Base-by-base conservation (phyloP, 2,329 filamentous ascomycete genomes). In the Aspergillus texensis region DNA sequence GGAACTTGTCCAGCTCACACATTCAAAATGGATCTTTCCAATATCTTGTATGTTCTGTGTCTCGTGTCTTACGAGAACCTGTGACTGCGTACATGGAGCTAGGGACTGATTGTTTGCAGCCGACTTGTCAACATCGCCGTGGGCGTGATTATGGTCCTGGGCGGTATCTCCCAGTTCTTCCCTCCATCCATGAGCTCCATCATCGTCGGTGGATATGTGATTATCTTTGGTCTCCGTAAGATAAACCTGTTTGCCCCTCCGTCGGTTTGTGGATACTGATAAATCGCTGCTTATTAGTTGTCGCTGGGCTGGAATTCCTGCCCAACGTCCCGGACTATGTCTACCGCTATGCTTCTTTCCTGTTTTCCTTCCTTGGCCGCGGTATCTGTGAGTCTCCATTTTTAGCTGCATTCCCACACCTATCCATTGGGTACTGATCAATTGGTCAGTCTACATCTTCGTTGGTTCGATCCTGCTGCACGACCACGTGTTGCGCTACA, bases 331-430 rank as follows among this genome's bases (percentile, higher is more conserved):
- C 95, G 57, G 92, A 94, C 64, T 94, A 97, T 78, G 86, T 97
- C 60, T 91, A 93, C 63, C 90, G 93, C 81, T 97, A 98, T 83
- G 94, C 93, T 60, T 96, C 93, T 12, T 99, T 99, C 85, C 89
- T 98, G 80, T 98, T 98, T 85, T 96, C 92, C 62, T 98, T 99
- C 85, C 82, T 98, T 71, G 95, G 95, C 66, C 93, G 95, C 76
- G 95, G 95, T 80, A 85, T 93, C 78, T 98, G 94, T 97, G 88
- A 82, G 93, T 89, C 34, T n/a, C 32, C 26, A 41, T 46, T 21
- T 10, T 5, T 26, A 30, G 14, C 48, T 21, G 16, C 11, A 41
- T 2, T 10, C 16, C 21, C 16, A 19, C 43, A 11, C 26, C 14
- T 21, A 30, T 26, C 30, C 9, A 10, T 28, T 24, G 14, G 55